phyloP scores from a whole-genome alignment of 129 eudicot species.

The Pseudognaphalium luteoalbum region DNA sequence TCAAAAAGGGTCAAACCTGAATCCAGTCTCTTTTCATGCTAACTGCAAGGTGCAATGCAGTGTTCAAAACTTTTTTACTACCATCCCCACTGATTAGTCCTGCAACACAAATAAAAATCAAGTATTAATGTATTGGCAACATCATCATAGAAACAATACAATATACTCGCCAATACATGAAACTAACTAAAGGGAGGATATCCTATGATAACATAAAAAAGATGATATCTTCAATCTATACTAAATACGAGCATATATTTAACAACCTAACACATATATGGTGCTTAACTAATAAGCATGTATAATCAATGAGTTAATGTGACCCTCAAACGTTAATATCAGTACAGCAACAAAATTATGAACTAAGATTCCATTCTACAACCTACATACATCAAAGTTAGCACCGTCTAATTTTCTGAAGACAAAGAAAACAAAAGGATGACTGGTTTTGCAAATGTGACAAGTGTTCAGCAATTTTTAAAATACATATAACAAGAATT shows the following conservation, averaged over 20 bases:
- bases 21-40: conserved; percentile 84
- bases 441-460: background rate
- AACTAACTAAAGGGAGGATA: background rate
- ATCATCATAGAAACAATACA: conserved; percentile 13
- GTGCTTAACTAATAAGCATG: background rate
- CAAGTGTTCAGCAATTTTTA: background rate
- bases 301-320: background rate
- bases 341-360: background rate
- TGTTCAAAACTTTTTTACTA: conserved; percentile 42
- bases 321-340: background rate
- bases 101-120: conserved; percentile 24
- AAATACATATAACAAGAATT: background rate
- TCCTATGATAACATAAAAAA: background rate
- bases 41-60: conserved; percentile 62
- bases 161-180: background rate
- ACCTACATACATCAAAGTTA: background rate
- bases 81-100: conserved; percentile 41
- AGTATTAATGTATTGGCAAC: background rate
- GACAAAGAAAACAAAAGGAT: background rate
- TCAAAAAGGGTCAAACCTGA: conserved; percentile 47
- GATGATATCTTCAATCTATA: background rate
- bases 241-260: background rate
- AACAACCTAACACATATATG: background rate
- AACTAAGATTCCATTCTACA: background rate
- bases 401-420: background rate